Evolutionary conservation across 768 basidiomycete species (phyloP).

Genomic region (Lactarius akahatsu): DNA sequence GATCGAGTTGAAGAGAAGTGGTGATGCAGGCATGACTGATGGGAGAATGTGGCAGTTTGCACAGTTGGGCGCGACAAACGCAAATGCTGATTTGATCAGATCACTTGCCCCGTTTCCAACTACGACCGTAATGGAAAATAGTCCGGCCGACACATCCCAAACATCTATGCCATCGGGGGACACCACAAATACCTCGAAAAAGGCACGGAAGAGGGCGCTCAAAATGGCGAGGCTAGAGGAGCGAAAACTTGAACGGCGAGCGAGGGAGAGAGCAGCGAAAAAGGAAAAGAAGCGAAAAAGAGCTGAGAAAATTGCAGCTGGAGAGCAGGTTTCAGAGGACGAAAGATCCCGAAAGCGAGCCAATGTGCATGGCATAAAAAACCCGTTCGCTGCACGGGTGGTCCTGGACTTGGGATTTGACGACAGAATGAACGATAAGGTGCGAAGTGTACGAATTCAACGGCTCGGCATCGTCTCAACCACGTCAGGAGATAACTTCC

Average conservation of each 20-base stretch:
- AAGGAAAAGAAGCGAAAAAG: conserved; percentile 67
- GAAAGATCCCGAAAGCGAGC: conserved; percentile 37
- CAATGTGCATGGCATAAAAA: conserved; percentile 31
- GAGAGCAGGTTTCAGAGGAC: conserved; percentile 53
- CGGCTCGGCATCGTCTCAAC: neutral
- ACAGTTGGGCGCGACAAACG: neutral
- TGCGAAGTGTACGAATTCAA: conserved; percentile 40
- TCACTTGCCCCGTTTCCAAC: neutral
- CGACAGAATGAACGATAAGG: conserved; percentile 90
- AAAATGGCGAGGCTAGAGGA: conserved; percentile 65
- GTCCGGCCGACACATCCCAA: neutral
- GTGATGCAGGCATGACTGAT: conserved; percentile 18
- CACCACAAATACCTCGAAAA: conserved; percentile 52
- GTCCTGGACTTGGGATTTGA: conserved; percentile 92
- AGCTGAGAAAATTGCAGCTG: conserved; percentile 60
- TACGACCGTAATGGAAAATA: conserved; percentile 12
- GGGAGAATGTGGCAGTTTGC: neutral
- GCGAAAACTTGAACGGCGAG: conserved; percentile 69
- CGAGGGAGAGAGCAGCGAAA: conserved; percentile 71
- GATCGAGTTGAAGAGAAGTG: conserved; percentile 37
- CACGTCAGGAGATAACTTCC: conserved; percentile 79
- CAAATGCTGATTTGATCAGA: conserved; percentile 4
- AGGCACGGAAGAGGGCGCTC: conserved; percentile 72
- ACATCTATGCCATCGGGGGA: neutral
- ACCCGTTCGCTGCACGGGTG: conserved; percentile 53